Conservation (phyloP, 2,329 filamentous ascomycete genomes). For the Alternaria ventricosa region DNA sequence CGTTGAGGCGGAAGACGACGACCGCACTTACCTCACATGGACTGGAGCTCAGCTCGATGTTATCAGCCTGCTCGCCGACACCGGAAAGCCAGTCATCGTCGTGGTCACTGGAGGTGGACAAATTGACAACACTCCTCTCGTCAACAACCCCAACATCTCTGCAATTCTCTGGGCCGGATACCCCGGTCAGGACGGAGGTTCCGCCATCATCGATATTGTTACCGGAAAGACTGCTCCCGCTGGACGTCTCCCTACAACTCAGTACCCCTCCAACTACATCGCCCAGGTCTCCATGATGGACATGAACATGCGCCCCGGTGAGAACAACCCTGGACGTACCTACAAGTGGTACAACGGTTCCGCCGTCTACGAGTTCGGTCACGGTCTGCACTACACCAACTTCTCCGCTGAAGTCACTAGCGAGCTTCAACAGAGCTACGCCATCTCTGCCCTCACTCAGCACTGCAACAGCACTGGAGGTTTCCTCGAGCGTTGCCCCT, state of each 20-base stretch:
- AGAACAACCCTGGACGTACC: conserved; percentile 59
- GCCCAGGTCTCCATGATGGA: conserved; percentile 61
- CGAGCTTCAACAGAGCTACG: conserved; percentile 17
- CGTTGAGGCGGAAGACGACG: conserved; percentile 60
- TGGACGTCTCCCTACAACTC: conserved; percentile 62
- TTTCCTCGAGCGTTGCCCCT: conserved; percentile 51
- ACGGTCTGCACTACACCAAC: conserved; percentile 66
- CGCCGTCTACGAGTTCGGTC: conserved; percentile 61
- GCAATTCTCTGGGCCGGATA: conserved; percentile 66
- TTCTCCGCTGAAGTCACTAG: conserved; percentile 49
- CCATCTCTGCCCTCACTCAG: conserved; percentile 20
- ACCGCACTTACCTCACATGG: conserved; percentile 62
- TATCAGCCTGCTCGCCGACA: conserved; percentile 56
- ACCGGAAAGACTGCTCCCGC: conserved; percentile 61
- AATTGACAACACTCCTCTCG: conserved; percentile 61
- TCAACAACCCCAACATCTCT: conserved; percentile 56
- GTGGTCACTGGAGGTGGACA: conserved; percentile 61
- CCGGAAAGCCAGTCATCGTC: conserved; percentile 60
- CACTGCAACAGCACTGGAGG: conserved; percentile 46
- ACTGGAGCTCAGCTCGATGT: conserved; percentile 59
- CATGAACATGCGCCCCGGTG: conserved; percentile 61
- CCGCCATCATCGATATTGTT: conserved; percentile 62
- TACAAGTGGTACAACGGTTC: conserved; percentile 65
- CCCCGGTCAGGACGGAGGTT: conserved; percentile 66
- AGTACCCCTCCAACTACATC: conserved; percentile 63